These are phyloP conservation scores for Camellia granthamiana DNA, from an alignment of 148 eudicot species.

Conservation along the genomic window DNA sequence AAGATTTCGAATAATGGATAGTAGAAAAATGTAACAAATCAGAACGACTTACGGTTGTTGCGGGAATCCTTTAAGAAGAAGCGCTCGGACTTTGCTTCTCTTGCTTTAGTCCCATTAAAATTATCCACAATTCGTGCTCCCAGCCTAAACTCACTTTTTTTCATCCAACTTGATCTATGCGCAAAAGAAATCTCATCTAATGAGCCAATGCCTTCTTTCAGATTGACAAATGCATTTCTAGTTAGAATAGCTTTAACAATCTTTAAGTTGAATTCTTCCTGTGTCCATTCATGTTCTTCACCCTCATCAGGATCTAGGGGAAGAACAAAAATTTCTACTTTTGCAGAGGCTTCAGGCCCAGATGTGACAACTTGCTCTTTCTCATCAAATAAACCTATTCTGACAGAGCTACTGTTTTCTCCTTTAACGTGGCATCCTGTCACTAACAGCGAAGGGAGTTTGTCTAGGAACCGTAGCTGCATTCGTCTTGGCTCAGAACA, in stretches of 20 bases:
- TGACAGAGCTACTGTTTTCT: conserved; percentile 10
- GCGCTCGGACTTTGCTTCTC: conserved; percentile 9
- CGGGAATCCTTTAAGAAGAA: conserved; percentile 12
- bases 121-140: conserved; percentile 30
- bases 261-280: conserved; percentile 23
- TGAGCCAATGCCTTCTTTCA: conserved; percentile 29
- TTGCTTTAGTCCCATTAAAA: not conserved
- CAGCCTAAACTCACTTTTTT: conserved; percentile 17
- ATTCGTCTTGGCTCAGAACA: conserved; percentile 18
- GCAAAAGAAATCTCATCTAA: conserved; percentile 23
- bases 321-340: conserved; percentile 31
- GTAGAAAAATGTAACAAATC: not conserved
- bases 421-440: conserved; percentile 31
- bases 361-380: conserved; percentile 17
- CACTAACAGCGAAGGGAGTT: conserved; percentile 19
- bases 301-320: conserved; percentile 15
- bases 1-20: too few species aligned
- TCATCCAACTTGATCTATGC: conserved; percentile 18
- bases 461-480: conserved; percentile 24
- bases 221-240: conserved; percentile 16
- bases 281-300: conserved; percentile 20
- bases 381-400: conserved; percentile 29
- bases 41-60: conserved; percentile 17
- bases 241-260: conserved; percentile 22
- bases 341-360: conserved; percentile 35